Conservation (phyloP, 257 asterid genomes). For the Cordia subcordata region DNA sequence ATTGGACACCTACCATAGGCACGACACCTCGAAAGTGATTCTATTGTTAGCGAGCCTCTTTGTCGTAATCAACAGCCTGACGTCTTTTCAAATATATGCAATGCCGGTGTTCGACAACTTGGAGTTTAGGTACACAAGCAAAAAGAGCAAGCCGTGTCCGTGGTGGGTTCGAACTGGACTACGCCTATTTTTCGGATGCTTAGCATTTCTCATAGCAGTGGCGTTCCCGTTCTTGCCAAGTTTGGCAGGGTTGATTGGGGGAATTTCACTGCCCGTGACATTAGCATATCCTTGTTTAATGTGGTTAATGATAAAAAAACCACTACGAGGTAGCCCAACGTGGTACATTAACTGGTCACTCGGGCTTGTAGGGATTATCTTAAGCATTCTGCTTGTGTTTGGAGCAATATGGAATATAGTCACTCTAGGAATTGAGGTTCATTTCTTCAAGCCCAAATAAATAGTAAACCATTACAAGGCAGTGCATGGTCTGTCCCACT, state of each 20-base stretch:
- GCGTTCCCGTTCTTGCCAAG: slow-evolving; percentile 76
- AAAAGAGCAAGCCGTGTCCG: slow-evolving; percentile 62
- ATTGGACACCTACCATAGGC: slow-evolving; percentile 53
- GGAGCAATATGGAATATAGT: slow-evolving; percentile 77
- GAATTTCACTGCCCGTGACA: slow-evolving; percentile 72
- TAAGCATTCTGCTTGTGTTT: slow-evolving; percentile 53
- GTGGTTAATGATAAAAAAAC: slow-evolving; percentile 70
- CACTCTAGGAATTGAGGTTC: slow-evolving; percentile 56
- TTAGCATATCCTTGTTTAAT: slow-evolving; percentile 87
- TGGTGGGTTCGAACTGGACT: slow-evolving; percentile 65
- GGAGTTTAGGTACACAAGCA: slow-evolving; percentile 80
- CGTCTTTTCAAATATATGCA: slow-evolving; percentile 88
- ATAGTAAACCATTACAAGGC: no score
- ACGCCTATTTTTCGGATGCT: slow-evolving; percentile 66
- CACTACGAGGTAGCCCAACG: slow-evolving; percentile 35
- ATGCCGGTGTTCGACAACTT: slow-evolving; percentile 91
- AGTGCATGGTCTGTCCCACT: no score
- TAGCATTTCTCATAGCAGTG: slow-evolving; percentile 67
- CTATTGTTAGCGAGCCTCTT: slow-evolving; percentile 56
- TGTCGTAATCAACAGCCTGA: slow-evolving; percentile 64
- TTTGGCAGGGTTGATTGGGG: slow-evolving; percentile 78
- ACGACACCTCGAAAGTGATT: slow-evolving; percentile 43
- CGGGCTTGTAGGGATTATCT: slow-evolving; percentile 57
- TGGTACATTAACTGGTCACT: slow-evolving; percentile 78
- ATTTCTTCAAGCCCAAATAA: slow-evolving; percentile 71